Percentiles rank a stretch among this genome's conserved stretches.
Evolutionary conservation across 345 rosid species (phyloP).

Genomic region (Populus simonii): DNA sequence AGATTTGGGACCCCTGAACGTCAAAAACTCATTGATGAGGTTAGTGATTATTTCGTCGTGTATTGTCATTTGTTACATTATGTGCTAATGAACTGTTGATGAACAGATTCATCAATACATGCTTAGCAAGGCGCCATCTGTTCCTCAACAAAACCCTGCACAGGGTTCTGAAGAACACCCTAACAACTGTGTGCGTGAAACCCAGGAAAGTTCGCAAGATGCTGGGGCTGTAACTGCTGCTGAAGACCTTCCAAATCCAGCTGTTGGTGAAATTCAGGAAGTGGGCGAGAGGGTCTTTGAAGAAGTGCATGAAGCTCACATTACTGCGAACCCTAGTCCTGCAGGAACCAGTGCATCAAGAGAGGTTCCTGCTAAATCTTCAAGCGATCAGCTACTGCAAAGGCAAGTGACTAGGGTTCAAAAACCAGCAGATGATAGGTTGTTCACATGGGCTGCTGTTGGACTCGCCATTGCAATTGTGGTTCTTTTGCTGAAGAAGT

Average conservation of each 20-base stretch:
- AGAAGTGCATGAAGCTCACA: conserved; percentile 41
- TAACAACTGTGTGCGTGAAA: conserved; percentile 18
- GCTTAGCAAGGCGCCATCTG: conserved; percentile 74
- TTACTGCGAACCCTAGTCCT: conserved; percentile 28
- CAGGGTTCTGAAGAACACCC: conserved; percentile 28
- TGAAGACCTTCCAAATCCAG: conserved; percentile 27
- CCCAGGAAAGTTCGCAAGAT: conserved; percentile 17
- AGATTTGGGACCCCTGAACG: conserved; percentile 73
- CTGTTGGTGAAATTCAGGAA: conserved; percentile 12
- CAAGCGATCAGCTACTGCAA: conserved; percentile 30
- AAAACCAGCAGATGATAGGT: conserved; percentile 69
- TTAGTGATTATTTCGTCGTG: conserved; percentile 4
- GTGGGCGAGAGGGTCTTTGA: conserved; percentile 43
- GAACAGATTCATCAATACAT: conserved; percentile 83
- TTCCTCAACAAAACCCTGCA: conserved; percentile 39
- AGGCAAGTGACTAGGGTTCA: conserved; percentile 41
- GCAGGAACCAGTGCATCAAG: conserved; percentile 25
- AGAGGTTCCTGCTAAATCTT: conserved; percentile 32
- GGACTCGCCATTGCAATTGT: conserved; percentile 83
- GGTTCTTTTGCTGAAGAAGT: conserved; percentile 84
- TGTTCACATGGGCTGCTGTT: conserved; percentile 80
- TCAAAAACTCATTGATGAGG: conserved; percentile 89
- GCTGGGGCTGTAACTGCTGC: conserved; percentile 11
- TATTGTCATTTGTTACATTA: neutral
- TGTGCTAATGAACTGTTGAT: conserved; percentile 9